These are phyloP conservation scores for Diaporthe sp. DNA, from an alignment of 2,329 filamentous ascomycete genomes.

Conservation along the genomic window DNA sequence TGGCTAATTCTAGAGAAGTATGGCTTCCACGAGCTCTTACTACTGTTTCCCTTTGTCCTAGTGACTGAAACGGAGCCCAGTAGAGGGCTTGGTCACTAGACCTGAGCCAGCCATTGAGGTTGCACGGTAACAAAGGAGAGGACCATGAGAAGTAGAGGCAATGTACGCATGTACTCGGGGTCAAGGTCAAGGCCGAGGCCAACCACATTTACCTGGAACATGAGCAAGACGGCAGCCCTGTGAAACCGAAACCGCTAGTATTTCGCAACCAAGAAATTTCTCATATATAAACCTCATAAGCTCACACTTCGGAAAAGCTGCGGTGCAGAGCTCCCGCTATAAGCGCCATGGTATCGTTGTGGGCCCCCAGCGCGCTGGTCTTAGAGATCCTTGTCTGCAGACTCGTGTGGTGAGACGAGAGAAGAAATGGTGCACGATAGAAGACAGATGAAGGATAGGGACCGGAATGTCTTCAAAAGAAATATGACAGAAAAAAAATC, in stretches of 20 bases:
- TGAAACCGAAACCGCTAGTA: not conserved
- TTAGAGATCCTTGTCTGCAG: not conserved
- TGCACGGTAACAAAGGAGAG: not conserved
- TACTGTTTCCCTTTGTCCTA: not conserved
- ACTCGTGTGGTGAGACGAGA: not conserved
- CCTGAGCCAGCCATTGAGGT: not conserved
- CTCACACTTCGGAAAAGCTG: not conserved
- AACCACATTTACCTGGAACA: not conserved
- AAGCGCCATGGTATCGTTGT: not conserved
- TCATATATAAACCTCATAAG: too few relatives aligned
- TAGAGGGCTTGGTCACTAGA: not conserved
- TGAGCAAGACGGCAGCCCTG: not conserved
- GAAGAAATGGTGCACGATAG: not conserved
- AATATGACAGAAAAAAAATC: not conserved
- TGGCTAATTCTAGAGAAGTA: not conserved
- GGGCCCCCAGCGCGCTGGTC: not conserved
- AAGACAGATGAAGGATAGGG: fast-evolving
- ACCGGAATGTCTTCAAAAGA: too few relatives aligned
- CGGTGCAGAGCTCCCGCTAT: not conserved
- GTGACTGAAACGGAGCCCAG: not conserved
- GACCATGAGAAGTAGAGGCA: not conserved
- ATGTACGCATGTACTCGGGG: not conserved
- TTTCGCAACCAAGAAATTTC: not conserved
- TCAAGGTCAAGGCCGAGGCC: not conserved
- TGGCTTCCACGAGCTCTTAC: not conserved